These are phyloP conservation scores for Gloeopeniophorella convolvens DNA, from an alignment of 768 basidiomycete genomes.

Conservation along the genomic window DNA sequence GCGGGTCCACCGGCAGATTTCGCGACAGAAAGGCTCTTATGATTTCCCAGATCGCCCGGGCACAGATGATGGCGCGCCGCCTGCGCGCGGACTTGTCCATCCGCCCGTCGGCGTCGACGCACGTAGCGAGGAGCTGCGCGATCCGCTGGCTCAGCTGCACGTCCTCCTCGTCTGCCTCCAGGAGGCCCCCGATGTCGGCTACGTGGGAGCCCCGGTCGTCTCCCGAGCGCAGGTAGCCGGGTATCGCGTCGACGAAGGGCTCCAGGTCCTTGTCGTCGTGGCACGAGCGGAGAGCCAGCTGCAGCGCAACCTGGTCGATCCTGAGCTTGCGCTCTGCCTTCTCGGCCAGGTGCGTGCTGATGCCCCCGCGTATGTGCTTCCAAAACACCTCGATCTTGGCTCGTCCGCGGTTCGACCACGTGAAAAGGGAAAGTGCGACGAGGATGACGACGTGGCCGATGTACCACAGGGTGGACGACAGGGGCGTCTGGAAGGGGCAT, in stretches of 20 bases:
- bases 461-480: not conserved
- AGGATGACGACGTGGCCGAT: not conserved
- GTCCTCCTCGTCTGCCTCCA: not conserved
- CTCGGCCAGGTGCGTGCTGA: not conserved
- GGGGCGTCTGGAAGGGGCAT: slow-evolving; percentile 1
- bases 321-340: not conserved
- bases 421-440: not conserved
- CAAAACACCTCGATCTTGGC: not conserved
- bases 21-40: slow-evolving; percentile 1
- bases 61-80: slow-evolving; percentile 9
- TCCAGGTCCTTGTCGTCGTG: not conserved
- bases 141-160: not conserved
- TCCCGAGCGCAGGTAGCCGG: not conserved
- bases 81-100: slow-evolving; percentile 6
- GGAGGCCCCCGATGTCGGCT: not conserved
- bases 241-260: slow-evolving; percentile 3
- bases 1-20: not conserved
- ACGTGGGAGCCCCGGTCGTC: not conserved
- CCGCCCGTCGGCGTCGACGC: not conserved
- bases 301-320: not conserved
- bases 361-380: not conserved
- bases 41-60: slow-evolving; percentile 8
- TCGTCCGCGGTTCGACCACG: not conserved
- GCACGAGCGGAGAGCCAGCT: not conserved
- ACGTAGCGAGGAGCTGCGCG: slow-evolving; percentile 1